These are phyloP conservation scores for Gleditsia sinensis DNA, from an alignment of 306 rosid genomes.

Conservation along the genomic window DNA sequence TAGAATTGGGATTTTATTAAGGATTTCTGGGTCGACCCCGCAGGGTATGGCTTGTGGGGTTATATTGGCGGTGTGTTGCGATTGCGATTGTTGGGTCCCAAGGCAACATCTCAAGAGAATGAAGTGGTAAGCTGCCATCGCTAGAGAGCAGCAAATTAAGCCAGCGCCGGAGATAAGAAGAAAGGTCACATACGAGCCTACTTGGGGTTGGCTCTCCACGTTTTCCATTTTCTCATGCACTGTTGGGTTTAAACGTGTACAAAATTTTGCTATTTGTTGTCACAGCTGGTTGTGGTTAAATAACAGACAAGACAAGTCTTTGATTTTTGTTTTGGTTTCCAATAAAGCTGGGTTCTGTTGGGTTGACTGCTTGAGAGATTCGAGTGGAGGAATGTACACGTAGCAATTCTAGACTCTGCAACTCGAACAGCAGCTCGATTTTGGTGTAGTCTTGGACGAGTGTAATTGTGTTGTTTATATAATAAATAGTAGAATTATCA, in stretches of 20 bases:
- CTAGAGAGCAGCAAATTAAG: conserved; percentile 34
- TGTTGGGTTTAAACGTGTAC: too few relatives aligned
- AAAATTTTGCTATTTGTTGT: too few relatives aligned
- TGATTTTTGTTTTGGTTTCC: conserved; percentile 22
- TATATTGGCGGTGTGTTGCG: neutral
- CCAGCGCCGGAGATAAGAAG: conserved; percentile 46
- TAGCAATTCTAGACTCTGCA: neutral
- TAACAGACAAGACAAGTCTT: neutral
- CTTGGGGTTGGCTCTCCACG: neutral
- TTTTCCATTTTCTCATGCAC: conserved; percentile 28
- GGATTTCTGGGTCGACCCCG: conserved; percentile 18
- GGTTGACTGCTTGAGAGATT: conserved; percentile 42
- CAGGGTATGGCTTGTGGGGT: neutral
- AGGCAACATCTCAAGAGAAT: conserved; percentile 34
- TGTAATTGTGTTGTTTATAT: conserved; percentile 22
- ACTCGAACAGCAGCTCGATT: neutral
- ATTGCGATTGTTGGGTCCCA: neutral
- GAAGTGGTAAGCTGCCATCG: conserved; percentile 41
- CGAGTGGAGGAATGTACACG: conserved; percentile 32
- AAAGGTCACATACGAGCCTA: conserved; percentile 38
- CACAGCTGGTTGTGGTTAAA: conserved; percentile 25
- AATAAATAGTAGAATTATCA: neutral
- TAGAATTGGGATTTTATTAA: conserved; percentile 46
- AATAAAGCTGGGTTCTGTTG: conserved; percentile 32
- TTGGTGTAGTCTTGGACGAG: conserved; percentile 36